Evolutionary conservation across 257 asterid genomes (phyloP).

Genomic region (Capsicum rhomboideum): DNA sequence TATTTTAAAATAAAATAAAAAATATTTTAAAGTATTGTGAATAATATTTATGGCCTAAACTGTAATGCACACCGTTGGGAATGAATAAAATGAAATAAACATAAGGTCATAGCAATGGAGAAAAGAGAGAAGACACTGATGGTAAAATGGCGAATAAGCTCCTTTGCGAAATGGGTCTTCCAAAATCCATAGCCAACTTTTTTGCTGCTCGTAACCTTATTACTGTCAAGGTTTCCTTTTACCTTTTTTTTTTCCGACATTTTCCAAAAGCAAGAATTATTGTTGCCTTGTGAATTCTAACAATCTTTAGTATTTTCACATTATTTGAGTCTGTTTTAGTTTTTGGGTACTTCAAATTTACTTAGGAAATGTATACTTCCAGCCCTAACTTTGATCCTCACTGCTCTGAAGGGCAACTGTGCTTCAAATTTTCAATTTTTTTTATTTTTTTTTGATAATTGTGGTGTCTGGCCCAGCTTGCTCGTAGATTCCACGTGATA

Average conservation of each 20-base stretch:
- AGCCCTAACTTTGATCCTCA: background rate
- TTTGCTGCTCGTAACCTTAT: conserved; percentile 70
- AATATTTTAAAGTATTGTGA: no score
- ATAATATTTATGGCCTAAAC: no score
- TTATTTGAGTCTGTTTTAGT: background rate
- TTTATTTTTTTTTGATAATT: no score
- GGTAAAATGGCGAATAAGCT: conserved; percentile 72
- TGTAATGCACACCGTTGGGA: no score
- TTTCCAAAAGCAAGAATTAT: no score
- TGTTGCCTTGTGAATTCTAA: background rate
- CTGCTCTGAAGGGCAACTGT: background rate
- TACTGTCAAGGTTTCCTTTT: conserved; percentile 56
- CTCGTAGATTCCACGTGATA: no score
- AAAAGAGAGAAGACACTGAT: background rate
- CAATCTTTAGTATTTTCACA: background rate
- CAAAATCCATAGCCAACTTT: conserved; percentile 49
- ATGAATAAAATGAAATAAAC: background rate
- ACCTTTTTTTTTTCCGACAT: background rate
- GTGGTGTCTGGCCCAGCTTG: no score
- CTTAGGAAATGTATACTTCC: background rate
- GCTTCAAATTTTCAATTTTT: background rate
- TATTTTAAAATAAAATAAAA: no score
- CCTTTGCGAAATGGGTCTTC: conserved; percentile 68
- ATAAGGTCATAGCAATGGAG: background rate
- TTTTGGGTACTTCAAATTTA: background rate